Percentiles rank a stretch among this genome's conserved stretches.
Conservation (phyloP, 257 asterid species). For the Scutellaria minor region DNA sequence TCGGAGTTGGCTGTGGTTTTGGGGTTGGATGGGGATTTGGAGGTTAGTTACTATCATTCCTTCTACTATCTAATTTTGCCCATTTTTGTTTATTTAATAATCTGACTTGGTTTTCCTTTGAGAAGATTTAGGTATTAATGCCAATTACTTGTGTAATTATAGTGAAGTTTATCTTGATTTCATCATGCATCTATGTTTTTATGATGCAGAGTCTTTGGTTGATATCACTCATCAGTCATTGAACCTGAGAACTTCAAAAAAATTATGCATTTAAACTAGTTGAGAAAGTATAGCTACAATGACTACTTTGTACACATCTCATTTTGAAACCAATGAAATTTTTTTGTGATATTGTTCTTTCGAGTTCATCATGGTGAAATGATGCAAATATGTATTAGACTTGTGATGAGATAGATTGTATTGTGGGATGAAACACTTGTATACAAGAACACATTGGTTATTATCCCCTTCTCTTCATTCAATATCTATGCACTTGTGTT, state of each 20-base stretch:
- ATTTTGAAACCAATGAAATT: neutral
- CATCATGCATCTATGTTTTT: too few relatives aligned
- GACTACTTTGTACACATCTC: neutral
- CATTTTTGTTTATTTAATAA: too few relatives aligned
- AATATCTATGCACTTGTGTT: neutral
- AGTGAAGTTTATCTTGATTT: neutral
- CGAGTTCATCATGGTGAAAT: neutral
- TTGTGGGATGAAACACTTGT: neutral
- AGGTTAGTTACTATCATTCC: conserved; percentile 47
- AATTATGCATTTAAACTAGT: neutral
- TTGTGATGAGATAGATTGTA: neutral
- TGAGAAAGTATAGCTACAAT: neutral
- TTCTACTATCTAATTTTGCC: neutral
- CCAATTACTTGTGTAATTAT: neutral
- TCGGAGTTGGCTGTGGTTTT: conserved; percentile 88
- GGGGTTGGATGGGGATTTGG: conserved; percentile 97
- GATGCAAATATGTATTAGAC: too few relatives aligned
- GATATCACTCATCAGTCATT: too few relatives aligned
- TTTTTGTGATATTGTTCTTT: neutral
- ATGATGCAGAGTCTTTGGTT: too few relatives aligned
- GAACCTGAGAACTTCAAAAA: neutral
- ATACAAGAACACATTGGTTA: neutral
- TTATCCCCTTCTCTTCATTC: neutral
- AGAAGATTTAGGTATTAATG: neutral
- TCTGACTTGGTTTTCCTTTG: neutral